Evolutionary conservation across 2,329 filamentous ascomycete species (phyloP), one percentile per base, ranked within the genome.

Genomic region (Chaetomium globosum): DNA sequence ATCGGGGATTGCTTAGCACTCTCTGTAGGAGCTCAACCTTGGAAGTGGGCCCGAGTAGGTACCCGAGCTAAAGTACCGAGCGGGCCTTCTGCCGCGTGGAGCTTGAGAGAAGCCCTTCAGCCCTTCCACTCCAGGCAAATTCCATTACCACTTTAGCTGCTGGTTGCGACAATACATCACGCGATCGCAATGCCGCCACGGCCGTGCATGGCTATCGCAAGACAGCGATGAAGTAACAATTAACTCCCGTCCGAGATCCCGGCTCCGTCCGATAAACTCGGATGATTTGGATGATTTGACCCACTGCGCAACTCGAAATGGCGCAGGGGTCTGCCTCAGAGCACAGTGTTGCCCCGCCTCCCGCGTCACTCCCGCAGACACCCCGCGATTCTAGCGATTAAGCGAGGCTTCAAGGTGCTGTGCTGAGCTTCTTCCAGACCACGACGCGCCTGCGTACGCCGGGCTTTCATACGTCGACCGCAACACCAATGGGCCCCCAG

Each of bases 401-500:
- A 57, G 6, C 19, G 2, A 58, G 8, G 39, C 36, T 58, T 26
- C 8, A 48, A 57, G 16, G 16, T 30, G 12, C 33, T 36, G 16
- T 30, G 12, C 33, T 36, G 13, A 39, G 26, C 49, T n/a, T 21
- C 52, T 31, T 30, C 23, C 7, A 19, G 6, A 30, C 28, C 51
- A 48, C 46, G 46, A 55, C 23, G 13, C 12, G 13, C 7, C 55
- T 12, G 46, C 36, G 19, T 23, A 48, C 48, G 19, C 43, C 49
- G 31, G 33, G 43, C 12, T 26, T 26, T 26, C 26, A 26, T 26
- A 26, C 26, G 26, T n/a, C n/a, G n/a, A n/a, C 26, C 26, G 26
- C 59, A 16, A 48, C 54, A 30, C 49, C 65, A 46, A 76, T 76
- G 75, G 67, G 61, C 8, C 68, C 75, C 51, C 76, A 78, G 33